Evolutionary conservation across 371 early-diverging fungal species (phyloP).

Genomic region (Apophysomyces elegans): DNA sequence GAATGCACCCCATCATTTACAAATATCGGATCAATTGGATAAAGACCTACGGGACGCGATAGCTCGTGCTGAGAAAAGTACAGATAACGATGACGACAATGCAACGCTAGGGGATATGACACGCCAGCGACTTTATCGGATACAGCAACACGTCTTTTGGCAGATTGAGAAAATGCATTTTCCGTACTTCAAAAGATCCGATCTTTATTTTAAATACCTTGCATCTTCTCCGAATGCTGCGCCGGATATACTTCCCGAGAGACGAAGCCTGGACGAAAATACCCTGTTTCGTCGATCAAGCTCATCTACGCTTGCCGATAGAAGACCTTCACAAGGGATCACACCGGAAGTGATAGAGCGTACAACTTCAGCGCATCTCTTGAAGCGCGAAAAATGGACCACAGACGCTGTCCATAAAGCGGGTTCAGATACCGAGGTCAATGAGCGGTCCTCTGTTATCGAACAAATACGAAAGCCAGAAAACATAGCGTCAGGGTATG

Average conservation of each 20-base stretch:
- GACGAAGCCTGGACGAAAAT: conserved; percentile 44
- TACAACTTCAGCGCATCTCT: conserved; percentile 20
- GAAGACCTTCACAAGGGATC: background rate
- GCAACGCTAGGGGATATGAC: conserved; percentile 21
- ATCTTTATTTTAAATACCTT: conserved; percentile 70
- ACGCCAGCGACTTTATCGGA: conserved; percentile 29
- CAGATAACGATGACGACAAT: conserved; percentile 15
- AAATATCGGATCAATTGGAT: conserved; percentile 31
- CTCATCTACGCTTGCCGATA: background rate
- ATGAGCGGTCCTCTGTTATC: background rate
- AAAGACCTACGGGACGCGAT: conserved; percentile 33
- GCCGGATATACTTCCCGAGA: conserved; percentile 24
- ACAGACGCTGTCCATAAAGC: conserved; percentile 14
- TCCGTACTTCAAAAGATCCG: conserved; percentile 66
- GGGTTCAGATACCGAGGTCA: conserved; percentile 30
- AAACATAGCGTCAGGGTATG: conserved; percentile 2
- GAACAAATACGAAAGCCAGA: background rate
- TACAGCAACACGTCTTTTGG: conserved; percentile 63
- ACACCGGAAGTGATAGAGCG: conserved; percentile 19
- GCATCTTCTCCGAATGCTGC: conserved; percentile 46
- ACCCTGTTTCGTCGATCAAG: conserved; percentile 18
- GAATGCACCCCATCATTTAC: conserved; percentile 52
- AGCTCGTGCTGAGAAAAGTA: conserved; percentile 17
- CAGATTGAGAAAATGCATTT: conserved; percentile 68
- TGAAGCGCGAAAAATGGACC: conserved; percentile 21